Conservation (phyloP, 1,284 basidiomycete genomes). For the Ganoderma leucocontextum region DNA sequence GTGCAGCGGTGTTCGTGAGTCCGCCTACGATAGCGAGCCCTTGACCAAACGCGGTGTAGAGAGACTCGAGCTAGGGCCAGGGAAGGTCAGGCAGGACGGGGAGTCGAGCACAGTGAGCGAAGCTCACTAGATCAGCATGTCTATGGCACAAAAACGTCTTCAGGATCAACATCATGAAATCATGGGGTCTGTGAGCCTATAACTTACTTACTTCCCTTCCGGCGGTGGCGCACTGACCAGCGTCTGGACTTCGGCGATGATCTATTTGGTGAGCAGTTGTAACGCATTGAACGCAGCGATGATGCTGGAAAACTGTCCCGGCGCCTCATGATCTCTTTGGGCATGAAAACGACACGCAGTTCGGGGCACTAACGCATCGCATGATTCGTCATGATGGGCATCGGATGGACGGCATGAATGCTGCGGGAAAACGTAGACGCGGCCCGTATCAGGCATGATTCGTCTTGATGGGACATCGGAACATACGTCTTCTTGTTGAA, state of each 20-base stretch:
- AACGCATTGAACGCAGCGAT: no score
- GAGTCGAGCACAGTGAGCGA: neutral
- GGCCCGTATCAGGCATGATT: no score
- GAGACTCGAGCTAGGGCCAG: neutral
- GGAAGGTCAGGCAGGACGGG: neutral
- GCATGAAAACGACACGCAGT: no score
- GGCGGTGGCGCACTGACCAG: neutral
- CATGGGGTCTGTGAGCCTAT: neutral
- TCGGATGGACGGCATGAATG: no score
- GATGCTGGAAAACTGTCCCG: no score
- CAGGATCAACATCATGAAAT: neutral
- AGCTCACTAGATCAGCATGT: neutral
- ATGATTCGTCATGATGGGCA: no score
- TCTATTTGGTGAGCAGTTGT: neutral
- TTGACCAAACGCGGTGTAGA: neutral
- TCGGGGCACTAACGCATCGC: no score
- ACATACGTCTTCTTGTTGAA: no score
- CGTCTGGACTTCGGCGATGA: neutral
- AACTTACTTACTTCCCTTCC: neutral
- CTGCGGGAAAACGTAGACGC: no score
- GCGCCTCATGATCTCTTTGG: no score
- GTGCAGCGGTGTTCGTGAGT: slow-evolving; percentile 2
- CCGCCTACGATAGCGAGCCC: slow-evolving; percentile 1
- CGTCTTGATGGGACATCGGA: no score
- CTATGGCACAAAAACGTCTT: neutral